Conservation (phyloP, 805 yeast species). For the Candida argentea region DNA sequence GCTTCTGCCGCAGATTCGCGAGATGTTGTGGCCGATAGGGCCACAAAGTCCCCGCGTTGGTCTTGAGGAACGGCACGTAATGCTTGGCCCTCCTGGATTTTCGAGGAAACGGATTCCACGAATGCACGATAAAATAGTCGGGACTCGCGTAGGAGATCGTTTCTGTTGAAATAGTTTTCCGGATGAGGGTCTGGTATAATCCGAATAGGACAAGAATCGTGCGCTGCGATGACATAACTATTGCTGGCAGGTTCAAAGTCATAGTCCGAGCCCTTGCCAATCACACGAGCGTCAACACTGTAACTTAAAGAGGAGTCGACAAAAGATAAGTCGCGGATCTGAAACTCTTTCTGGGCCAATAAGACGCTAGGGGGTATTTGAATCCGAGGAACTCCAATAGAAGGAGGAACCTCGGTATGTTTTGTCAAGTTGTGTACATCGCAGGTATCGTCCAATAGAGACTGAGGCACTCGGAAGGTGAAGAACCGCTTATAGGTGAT, state of each 20-base stretch:
- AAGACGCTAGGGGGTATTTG: conserved; percentile 14
- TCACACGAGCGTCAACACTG: conserved; percentile 29
- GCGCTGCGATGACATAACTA: conserved; percentile 28
- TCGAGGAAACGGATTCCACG: conserved; percentile 17
- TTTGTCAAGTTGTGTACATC: conserved; percentile 22
- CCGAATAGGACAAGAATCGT: conserved; percentile 22
- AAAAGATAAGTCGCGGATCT: conserved; percentile 24
- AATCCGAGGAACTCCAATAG: conserved; percentile 22
- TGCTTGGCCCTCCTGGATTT: conserved; percentile 15
- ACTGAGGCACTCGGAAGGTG: conserved; percentile 31
- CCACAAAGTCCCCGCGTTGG: conserved; percentile 5
- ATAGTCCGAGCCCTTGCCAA: conserved; percentile 30
- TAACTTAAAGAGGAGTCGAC: conserved; percentile 26
- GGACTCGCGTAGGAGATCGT: conserved; percentile 10
- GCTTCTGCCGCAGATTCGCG: conserved; percentile 6
- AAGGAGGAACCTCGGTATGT: conserved; percentile 29
- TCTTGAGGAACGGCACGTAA: conserved; percentile 6
- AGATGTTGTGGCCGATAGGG: conserved; percentile 11
- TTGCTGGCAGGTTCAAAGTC: conserved; percentile 13
- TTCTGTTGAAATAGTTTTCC: conserved; percentile 10
- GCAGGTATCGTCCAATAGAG: conserved; percentile 30
- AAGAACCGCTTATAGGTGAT: conserved; percentile 32
- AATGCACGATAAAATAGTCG: conserved; percentile 25
- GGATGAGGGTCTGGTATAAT: conserved; percentile 22
- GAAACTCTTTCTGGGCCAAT: conserved; percentile 12